Evolutionary conservation across 306 rosid species (phyloP).

Genomic region (Arachis hypogaea): DNA sequence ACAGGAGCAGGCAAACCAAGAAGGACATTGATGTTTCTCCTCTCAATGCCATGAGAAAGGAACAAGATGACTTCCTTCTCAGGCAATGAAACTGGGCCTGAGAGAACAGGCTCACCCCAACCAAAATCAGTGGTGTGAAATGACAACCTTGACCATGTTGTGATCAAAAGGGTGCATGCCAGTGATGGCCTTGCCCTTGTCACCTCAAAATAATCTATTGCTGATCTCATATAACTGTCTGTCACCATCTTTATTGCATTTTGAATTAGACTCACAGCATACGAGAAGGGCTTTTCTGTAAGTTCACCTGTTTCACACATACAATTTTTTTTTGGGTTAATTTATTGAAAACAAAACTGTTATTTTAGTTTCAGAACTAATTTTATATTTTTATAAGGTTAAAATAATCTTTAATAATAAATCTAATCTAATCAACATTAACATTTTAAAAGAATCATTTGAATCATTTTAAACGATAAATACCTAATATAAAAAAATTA

Average conservation of each 20-base stretch:
- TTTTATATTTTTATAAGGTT: too few species aligned
- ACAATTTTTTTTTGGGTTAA: slow-evolving; percentile 32
- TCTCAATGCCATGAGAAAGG: slow-evolving; percentile 75
- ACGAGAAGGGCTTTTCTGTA: slow-evolving; percentile 62
- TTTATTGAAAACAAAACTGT: too few species aligned
- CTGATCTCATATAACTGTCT: slow-evolving; percentile 84
- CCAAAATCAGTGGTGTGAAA: slow-evolving; percentile 88
- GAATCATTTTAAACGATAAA: too few species aligned
- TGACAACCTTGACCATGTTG: slow-evolving; percentile 86
- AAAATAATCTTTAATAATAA: too few species aligned
- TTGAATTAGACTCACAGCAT: slow-evolving; percentile 62
- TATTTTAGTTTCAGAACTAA: too few species aligned
- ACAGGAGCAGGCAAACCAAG: slow-evolving; percentile 88
- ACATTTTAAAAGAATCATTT: too few species aligned
- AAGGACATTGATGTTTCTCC: slow-evolving; percentile 81
- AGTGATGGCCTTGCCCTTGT: slow-evolving; percentile 90
- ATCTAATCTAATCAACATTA: too few species aligned
- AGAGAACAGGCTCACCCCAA: slow-evolving; percentile 90
- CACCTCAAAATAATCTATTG: slow-evolving; percentile 80
- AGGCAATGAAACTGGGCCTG: slow-evolving; percentile 92
- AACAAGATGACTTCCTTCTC: slow-evolving; percentile 90
- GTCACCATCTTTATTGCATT: slow-evolving; percentile 72
- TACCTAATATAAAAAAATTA: too few species aligned
- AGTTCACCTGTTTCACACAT: slow-evolving; percentile 70
- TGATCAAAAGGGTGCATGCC: slow-evolving; percentile 79